Evolutionary conservation across 345 rosid species (phyloP), one percentile per base, ranked within the genome.

Genomic region (Euphorbia peplus): DNA sequence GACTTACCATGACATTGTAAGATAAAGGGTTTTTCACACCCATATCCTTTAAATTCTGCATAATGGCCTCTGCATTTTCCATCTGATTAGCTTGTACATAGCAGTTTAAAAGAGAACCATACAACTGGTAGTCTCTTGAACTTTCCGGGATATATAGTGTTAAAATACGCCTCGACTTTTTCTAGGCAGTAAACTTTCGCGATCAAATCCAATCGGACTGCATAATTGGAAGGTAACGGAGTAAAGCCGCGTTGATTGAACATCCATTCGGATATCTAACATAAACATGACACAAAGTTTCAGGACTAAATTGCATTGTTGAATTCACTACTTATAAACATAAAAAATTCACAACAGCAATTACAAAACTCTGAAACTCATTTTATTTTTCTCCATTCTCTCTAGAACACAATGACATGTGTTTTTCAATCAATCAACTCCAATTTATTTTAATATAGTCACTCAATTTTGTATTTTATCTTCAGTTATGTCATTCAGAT

Each of bases 211-310:
- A 42, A 14, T 42, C 47, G 47, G 12, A 42, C 12, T 2, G 47
- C 47, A 42, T 7, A 7, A 42, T 42, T 14, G 8, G 13, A 11
- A 42, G 8, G 2, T 42, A 14, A 42, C 12, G 12, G 14, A 1
- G 2, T 42, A 42, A 7, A 42, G 8, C 47, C 12, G 13, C 47
- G 13, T 42, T 42, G 47, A 42, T 6, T 12, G 1, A 2, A 7
- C 47, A 42, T 42, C 47, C 47, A 87, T 53, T 81, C 79, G 4
- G 85, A 83, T 52, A 85, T 53, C 92, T 87, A 61, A 19, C n/a
- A 61, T 29, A 30, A 51, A 25, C 35, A 55, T 5, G 25, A 30
- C 5, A 41, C 1, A n/a, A 25, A 29, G 4, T 8, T 21, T 35
- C 50, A 35, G 63, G 7, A 1, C 30, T 10, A n/a, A n/a, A n/a